These are phyloP conservation scores for Leccinum truebloodii DNA, from an alignment of 768 basidiomycete genomes.

Conservation along the genomic window DNA sequence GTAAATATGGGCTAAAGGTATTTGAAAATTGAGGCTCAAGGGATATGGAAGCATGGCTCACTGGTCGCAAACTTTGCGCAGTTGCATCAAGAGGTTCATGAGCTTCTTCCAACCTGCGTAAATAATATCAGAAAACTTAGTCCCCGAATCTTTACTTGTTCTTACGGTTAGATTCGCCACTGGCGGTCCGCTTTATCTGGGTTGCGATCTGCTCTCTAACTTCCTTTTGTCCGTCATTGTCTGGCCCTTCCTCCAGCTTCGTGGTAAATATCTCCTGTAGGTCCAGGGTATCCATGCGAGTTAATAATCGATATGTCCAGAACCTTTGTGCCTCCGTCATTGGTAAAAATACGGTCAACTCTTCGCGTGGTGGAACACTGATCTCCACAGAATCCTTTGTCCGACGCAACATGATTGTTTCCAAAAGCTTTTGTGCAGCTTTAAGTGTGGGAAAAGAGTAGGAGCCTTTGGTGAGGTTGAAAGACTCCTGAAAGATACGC, in stretches of 20 bases:
- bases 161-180: constrained; percentile 34
- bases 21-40: constrained; percentile 5
- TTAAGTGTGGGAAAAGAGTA: constrained; percentile 52
- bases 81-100: constrained; percentile 71
- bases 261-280: constrained; percentile 48
- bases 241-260: constrained; percentile 28
- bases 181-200: constrained; percentile 37
- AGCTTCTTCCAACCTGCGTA: constrained; percentile 52
- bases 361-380: constrained; percentile 56
- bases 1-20: constrained; percentile 48
- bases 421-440: constrained; percentile 49
- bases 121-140: not conserved
- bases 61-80: constrained; percentile 73
- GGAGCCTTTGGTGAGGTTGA: constrained; percentile 51
- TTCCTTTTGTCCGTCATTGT: constrained; percentile 41
- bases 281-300: constrained; percentile 49
- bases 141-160: not conserved
- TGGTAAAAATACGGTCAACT: constrained; percentile 56
- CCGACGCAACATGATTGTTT: constrained; percentile 57
- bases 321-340: constrained; percentile 61
- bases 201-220: constrained; percentile 40
- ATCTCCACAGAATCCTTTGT: constrained; percentile 55
- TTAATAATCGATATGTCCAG: constrained; percentile 60
- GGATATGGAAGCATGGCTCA: constrained; percentile 27
- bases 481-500: constrained; percentile 50